Evolutionary conservation across 2,329 filamentous ascomycete genomes (phyloP).

Genomic region (Ascosphaera aggregata): DNA sequence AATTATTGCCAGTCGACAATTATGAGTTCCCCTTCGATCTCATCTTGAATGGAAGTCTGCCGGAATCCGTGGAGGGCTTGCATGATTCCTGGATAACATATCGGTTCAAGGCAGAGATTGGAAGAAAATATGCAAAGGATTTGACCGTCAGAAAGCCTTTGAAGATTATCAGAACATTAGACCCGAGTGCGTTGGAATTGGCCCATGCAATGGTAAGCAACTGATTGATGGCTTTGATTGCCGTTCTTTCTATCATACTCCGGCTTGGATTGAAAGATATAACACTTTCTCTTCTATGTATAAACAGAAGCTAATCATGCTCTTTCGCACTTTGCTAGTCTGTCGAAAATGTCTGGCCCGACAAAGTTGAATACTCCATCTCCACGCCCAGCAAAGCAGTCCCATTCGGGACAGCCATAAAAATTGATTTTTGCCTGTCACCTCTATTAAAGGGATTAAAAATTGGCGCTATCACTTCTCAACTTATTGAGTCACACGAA

Average conservation of each 20-base stretch:
- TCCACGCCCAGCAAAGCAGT: conserved; percentile 84
- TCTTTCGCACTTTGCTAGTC: conserved; percentile 20
- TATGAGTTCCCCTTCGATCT: conserved; percentile 67
- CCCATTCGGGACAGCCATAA: conserved; percentile 71
- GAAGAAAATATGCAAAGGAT: conserved; percentile 76
- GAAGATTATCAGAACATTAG: conserved; percentile 54
- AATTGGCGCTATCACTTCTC: conserved; percentile 60
- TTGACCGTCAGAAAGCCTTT: conserved; percentile 57
- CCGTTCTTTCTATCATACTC: too few species aligned
- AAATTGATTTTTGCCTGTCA: conserved; percentile 66
- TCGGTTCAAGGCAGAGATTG: conserved; percentile 72
- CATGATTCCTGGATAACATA: conserved; percentile 74
- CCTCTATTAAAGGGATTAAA: conserved; percentile 73
- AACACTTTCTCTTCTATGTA: too few species aligned
- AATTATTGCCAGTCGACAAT: conserved; percentile 45
- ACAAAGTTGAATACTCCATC: conserved; percentile 93
- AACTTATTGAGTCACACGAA: conserved; percentile 58
- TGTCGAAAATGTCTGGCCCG: conserved; percentile 92
- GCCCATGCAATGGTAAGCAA: conserved; percentile 59
- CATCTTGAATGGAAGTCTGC: conserved; percentile 40
- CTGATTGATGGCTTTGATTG: background rate
- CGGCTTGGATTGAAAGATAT: too few species aligned
- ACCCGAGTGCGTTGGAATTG: conserved; percentile 52
- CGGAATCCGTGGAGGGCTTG: conserved; percentile 82
- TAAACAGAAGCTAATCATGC: too few species aligned